Conservation (phyloP, 257 asterid genomes). For the Solanum piurae region DNA sequence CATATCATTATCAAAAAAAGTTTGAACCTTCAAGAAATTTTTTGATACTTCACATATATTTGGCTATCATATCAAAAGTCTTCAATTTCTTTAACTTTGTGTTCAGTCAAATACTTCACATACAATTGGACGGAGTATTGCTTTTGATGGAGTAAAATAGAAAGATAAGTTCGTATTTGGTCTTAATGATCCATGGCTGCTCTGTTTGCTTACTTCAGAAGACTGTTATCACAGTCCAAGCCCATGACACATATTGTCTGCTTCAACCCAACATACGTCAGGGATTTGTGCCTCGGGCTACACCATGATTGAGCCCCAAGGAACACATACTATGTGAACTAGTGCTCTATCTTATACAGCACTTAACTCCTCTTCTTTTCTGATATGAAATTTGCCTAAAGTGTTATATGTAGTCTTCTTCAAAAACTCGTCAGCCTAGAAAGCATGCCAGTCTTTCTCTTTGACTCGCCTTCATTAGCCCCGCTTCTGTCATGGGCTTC, state of each 20-base stretch:
- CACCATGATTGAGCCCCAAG: not conserved
- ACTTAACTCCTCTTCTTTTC: not conserved
- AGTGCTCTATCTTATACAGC: not conserved
- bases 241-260: not conserved
- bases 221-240: not conserved
- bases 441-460: not conserved
- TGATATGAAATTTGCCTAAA: not conserved
- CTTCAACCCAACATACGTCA: not conserved
- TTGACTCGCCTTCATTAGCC: not conserved
- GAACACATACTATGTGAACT: not conserved
- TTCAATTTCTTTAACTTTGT: not conserved
- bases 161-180: not conserved
- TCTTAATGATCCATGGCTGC: not conserved
- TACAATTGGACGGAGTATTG: not conserved
- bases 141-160: not conserved
- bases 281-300: not conserved
- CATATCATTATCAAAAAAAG: not conserved
- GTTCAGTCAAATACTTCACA: not conserved
- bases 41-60: not conserved
- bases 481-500: not conserved
- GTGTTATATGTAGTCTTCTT: not conserved
- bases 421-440: not conserved
- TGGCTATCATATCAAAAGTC: not conserved
- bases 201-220: not conserved
- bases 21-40: not conserved